Base-by-base conservation (phyloP, 306 rosid species). In the Neltuma alba region DNA sequence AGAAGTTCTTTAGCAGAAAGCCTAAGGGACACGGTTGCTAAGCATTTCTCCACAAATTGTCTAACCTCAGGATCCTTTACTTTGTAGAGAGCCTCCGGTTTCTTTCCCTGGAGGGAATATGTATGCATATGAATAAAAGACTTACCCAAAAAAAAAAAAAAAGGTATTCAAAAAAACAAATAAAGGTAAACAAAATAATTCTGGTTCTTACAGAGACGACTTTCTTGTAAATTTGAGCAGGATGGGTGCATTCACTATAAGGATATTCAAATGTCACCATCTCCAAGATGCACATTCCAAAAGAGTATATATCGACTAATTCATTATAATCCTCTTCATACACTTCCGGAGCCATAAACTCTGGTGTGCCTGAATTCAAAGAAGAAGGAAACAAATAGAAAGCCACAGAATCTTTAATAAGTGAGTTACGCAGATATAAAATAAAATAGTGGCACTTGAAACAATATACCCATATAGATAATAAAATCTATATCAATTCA, bases 281-380 rank as follows among this genome's bases (percentile, higher is more conserved):
- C 90, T 96, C 99, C 84, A 96, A 85, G 52, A 96, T 86, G 80
- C 99, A 93, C 99, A 96, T 96, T 74, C 99, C 99, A 83, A 96
- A 93, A 55, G 99, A 83, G 84, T 96, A 96, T 48, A 93, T 93
- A 77, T 96, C 99, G n/a, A 96, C 94, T 44, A 96, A 88, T 76
- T 96, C 97, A 77, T 96, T 91, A 79, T 96, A 96, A 81, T 96
- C 94, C 88, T 96, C 99, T 75, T 91, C 94, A 47, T 96, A 96
- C 52, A 96, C 96, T 81, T 96, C 99, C 0, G 99, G 99, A 58
- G 99, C 99, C 99, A 96, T 96, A 78, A 96, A 96, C 78, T 96
- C 99, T 13, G 99, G 99, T 34, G 99, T 96, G 86, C 99, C 99
- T 96, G 87, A 79, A 37, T 54, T 79, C 37, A 18, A 69, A 36